Conservation (phyloP, 2,329 filamentous ascomycete species). For the Orbilia javanica region DNA sequence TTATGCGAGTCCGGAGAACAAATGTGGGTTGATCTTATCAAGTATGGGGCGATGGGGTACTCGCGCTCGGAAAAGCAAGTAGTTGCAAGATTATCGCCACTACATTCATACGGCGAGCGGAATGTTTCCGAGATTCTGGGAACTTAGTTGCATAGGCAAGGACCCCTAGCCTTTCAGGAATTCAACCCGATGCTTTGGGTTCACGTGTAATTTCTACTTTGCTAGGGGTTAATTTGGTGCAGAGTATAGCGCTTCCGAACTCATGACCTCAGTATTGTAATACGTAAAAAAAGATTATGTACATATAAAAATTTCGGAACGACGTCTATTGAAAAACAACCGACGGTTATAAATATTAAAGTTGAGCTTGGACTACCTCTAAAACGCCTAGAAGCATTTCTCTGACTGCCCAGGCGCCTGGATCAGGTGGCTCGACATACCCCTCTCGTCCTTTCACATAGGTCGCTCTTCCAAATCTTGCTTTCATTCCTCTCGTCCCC, state of each 20-base stretch:
- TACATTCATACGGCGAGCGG: neutral
- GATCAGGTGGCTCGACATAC: slow-evolving; percentile 78
- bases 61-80: slow-evolving; percentile 15
- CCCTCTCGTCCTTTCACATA: slow-evolving; percentile 71
- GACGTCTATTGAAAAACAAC: neutral
- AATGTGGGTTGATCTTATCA: slow-evolving; percentile 15
- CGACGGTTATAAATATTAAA: neutral
- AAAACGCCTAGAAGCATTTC: slow-evolving; percentile 85
- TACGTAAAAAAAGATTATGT: slow-evolving; percentile 33
- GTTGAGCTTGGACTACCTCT: slow-evolving; percentile 65
- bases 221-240: neutral
- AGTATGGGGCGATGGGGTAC: neutral
- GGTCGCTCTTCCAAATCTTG: slow-evolving; percentile 84
- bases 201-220: neutral
- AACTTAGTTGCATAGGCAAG: neutral
- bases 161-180: neutral
- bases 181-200: neutral
- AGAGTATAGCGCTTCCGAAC: neutral
- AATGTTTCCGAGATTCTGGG: slow-evolving; percentile 18
- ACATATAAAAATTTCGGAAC: slow-evolving; percentile 4
- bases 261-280: too few relatives aligned
- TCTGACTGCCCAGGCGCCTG: slow-evolving; percentile 81
- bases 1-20: neutral
- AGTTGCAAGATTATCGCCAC: neutral
- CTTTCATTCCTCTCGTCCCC: slow-evolving; percentile 90